These are phyloP conservation scores for Pulveroboletus sp. DNA, from an alignment of 768 basidiomycete genomes.

Conservation along the genomic window DNA sequence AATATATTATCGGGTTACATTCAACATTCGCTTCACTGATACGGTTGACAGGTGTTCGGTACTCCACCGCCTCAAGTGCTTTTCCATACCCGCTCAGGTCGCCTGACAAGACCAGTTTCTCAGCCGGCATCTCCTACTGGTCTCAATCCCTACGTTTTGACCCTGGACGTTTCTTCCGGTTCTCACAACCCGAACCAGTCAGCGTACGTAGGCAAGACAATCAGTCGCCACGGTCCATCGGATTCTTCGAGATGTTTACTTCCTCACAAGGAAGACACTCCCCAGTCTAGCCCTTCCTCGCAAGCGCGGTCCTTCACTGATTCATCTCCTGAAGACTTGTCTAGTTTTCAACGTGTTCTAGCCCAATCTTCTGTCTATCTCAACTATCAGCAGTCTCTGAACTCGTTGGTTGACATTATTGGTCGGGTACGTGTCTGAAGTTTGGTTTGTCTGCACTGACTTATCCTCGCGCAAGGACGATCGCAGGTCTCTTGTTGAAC, in stretches of 20 bases:
- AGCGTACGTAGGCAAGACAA: constrained; percentile 45
- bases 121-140: constrained; percentile 21
- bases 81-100: constrained; percentile 60
- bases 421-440: constrained; percentile 55
- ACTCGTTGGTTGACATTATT: constrained; percentile 75
- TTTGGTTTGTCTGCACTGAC: neutral
- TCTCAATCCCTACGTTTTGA: constrained; percentile 17
- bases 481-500: constrained; percentile 63
- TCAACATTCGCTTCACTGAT: neutral
- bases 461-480: constrained; percentile 53
- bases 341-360: constrained; percentile 19
- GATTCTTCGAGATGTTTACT: constrained; percentile 58
- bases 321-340: constrained; percentile 14
- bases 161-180: constrained; percentile 16
- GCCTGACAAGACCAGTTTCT: constrained; percentile 30
- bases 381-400: constrained; percentile 76
- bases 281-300: constrained; percentile 19
- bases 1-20: constrained; percentile 7
- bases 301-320: constrained; percentile 16
- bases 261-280: constrained; percentile 21
- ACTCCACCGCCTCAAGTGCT: constrained; percentile 73
- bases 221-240: constrained; percentile 51
- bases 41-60: constrained; percentile 62
- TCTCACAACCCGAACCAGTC: constrained; percentile 45
- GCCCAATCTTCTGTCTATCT: constrained; percentile 53